Evolutionary conservation across 2,329 filamentous ascomycete genomes (phyloP).

Genomic region (Didymella sp.): DNA sequence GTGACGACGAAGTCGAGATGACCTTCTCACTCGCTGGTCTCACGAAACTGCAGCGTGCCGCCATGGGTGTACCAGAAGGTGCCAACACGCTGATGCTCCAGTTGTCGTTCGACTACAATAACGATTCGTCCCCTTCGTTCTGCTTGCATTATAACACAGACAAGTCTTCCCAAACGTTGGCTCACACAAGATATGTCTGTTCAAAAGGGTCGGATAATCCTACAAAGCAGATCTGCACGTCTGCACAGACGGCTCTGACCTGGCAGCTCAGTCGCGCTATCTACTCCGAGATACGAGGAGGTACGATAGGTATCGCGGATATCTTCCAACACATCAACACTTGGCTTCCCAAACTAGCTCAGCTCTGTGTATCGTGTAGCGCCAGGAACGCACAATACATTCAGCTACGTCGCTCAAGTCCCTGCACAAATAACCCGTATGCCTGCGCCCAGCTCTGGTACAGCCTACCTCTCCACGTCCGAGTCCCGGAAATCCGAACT

Average conservation of each 20-base stretch:
- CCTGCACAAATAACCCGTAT: slow-evolving; percentile 23
- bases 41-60: slow-evolving; percentile 35
- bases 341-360: slow-evolving; percentile 2
- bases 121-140: slow-evolving; percentile 26
- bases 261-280: slow-evolving; percentile 39
- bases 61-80: slow-evolving; percentile 31
- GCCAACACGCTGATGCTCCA: slow-evolving; percentile 38
- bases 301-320: slow-evolving; percentile 17
- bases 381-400: slow-evolving; percentile 18
- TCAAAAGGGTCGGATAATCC: slow-evolving; percentile 22
- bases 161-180: slow-evolving; percentile 12
- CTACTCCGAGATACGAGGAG: slow-evolving; percentile 21
- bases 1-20: slow-evolving; percentile 37
- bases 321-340: slow-evolving; percentile 24
- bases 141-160: slow-evolving; percentile 42
- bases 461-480: slow-evolving; percentile 34
- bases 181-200: slow-evolving; percentile 33
- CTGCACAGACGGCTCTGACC: slow-evolving; percentile 24
- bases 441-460: slow-evolving; percentile 37
- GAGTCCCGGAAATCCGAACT: slow-evolving; percentile 40
- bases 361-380: slow-evolving; percentile 38
- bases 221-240: slow-evolving; percentile 28
- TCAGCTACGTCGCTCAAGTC: slow-evolving; percentile 33
- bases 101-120: slow-evolving; percentile 23
- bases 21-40: slow-evolving; percentile 34